phyloP scores from a whole-genome alignment of 495 filamentous ascomycete genomes.

The Hypoxylon fragiforme region DNA sequence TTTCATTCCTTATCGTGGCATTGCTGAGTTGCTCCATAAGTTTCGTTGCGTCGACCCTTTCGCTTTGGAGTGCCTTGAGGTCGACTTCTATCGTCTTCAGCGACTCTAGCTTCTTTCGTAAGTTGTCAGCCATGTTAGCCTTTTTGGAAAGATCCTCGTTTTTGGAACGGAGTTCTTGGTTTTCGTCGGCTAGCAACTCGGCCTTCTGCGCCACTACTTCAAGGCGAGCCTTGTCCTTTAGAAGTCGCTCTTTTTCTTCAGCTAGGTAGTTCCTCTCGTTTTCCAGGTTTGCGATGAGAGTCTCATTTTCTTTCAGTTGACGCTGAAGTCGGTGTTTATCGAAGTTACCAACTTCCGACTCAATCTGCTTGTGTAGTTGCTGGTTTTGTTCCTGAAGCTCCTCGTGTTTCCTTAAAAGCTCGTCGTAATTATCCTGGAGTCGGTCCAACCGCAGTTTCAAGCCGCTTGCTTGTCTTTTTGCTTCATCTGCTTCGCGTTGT shows the following conservation, averaged over 20 bases:
- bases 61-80: conserved; percentile 48
- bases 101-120: conserved; percentile 73
- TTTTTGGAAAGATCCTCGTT: conserved; percentile 76
- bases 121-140: conserved; percentile 74
- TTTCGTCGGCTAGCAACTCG: conserved; percentile 53
- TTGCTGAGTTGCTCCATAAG: conserved; percentile 51
- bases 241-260: conserved; percentile 43
- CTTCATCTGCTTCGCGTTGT: conserved; percentile 47
- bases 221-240: conserved; percentile 51
- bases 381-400: conserved; percentile 54
- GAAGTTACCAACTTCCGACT: conserved; percentile 43
- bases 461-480: conserved; percentile 56
- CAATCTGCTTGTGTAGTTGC: conserved; percentile 66
- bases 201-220: conserved; percentile 49
- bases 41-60: conserved; percentile 47
- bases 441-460: conserved; percentile 60
- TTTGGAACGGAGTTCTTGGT: conserved; percentile 69
- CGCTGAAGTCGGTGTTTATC: conserved; percentile 36
- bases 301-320: conserved; percentile 34
- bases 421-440: conserved; percentile 63
- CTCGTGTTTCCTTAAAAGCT: conserved; percentile 62
- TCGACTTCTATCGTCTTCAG: conserved; percentile 44
- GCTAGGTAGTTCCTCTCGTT: conserved; percentile 47
- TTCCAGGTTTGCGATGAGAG: conserved; percentile 42
- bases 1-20: conserved; percentile 35